phyloP scores from a whole-genome alignment of 345 rosid species.

The Atalantia buxifolia region DNA sequence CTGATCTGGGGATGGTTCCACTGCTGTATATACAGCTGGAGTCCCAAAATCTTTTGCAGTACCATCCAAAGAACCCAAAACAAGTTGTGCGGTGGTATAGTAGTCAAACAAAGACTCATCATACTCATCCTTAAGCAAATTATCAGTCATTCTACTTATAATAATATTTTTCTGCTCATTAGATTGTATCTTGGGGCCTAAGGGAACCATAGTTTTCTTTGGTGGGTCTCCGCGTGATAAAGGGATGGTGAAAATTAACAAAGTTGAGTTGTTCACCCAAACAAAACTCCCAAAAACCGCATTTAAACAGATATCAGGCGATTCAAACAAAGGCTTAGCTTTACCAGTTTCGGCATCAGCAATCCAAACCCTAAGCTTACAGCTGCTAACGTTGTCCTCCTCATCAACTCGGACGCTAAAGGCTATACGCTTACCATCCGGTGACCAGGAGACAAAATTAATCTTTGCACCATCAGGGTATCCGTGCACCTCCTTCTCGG shows the following conservation, averaged over 20 bases:
- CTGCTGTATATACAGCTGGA: slow-evolving; percentile 85
- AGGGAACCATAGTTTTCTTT: slow-evolving; percentile 84
- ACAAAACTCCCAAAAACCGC: slow-evolving; percentile 85
- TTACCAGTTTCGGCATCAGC: slow-evolving; percentile 77
- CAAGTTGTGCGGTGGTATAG: slow-evolving; percentile 82
- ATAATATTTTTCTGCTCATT: slow-evolving; percentile 65
- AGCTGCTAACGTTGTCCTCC: slow-evolving; percentile 39
- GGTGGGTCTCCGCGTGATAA: slow-evolving; percentile 72
- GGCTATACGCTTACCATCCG: slow-evolving; percentile 75
- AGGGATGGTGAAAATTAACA: slow-evolving; percentile 82
- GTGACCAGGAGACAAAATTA: slow-evolving; percentile 84
- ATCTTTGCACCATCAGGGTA: slow-evolving; percentile 90
- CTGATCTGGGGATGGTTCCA: slow-evolving; percentile 89
- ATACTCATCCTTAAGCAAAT: slow-evolving; percentile 87
- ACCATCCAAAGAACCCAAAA: slow-evolving; percentile 83
- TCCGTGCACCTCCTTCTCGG: slow-evolving; percentile 78
- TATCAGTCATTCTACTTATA: slow-evolving; percentile 89
- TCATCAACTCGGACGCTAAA: slow-evolving; percentile 73
- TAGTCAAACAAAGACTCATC: slow-evolving; percentile 94
- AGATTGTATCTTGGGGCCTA: slow-evolving; percentile 83
- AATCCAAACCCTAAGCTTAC: slow-evolving; percentile 85
- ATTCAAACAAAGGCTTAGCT: slow-evolving; percentile 73
- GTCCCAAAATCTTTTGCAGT: slow-evolving; percentile 58
- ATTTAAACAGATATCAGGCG: slow-evolving; percentile 59
- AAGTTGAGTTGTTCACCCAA: slow-evolving; percentile 74